Conservation (phyloP, 2,329 filamentous ascomycete genomes). For the Claviceps sp. region DNA sequence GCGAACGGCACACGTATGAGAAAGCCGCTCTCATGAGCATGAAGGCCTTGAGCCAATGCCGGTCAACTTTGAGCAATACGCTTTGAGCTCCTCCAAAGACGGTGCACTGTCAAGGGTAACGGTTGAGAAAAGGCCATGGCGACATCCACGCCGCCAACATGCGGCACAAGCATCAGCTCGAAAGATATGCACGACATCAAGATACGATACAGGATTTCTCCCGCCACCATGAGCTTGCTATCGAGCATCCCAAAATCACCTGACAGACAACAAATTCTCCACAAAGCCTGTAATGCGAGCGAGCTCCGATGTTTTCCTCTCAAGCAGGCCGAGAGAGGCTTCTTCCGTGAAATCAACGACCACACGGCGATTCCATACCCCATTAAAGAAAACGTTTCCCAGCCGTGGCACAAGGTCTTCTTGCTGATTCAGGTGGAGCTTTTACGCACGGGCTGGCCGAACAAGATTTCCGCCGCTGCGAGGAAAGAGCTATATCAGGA, state of each 20-base stretch:
- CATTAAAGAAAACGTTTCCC: constrained; percentile 30
- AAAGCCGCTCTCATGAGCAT: no score
- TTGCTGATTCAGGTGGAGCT: constrained; percentile 63
- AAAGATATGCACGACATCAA: constrained; percentile 16
- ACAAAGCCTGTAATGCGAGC: constrained; percentile 23
- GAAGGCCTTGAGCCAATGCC: background rate
- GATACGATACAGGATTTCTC: constrained; percentile 21
- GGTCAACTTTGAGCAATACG: background rate
- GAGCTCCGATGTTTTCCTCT: constrained; percentile 26
- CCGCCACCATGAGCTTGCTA: constrained; percentile 19
- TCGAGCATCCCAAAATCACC: constrained; percentile 14
- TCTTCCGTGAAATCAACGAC: constrained; percentile 26
- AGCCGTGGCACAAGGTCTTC: constrained; percentile 60
- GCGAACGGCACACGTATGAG: no score
- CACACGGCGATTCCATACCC: constrained; percentile 25
- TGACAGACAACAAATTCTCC: constrained; percentile 21
- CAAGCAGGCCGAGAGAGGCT: constrained; percentile 19
- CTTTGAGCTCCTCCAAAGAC: background rate
- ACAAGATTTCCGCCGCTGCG: constrained; percentile 24
- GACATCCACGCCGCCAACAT: background rate
- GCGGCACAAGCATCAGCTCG: background rate
- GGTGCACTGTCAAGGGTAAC: background rate
- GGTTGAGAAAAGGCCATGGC: background rate
- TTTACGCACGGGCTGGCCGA: constrained; percentile 46
- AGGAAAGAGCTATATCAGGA: constrained; percentile 22